These are phyloP conservation scores for Nidula microcarpa DNA, from an alignment of 768 basidiomycete species.

Conservation along the genomic window DNA sequence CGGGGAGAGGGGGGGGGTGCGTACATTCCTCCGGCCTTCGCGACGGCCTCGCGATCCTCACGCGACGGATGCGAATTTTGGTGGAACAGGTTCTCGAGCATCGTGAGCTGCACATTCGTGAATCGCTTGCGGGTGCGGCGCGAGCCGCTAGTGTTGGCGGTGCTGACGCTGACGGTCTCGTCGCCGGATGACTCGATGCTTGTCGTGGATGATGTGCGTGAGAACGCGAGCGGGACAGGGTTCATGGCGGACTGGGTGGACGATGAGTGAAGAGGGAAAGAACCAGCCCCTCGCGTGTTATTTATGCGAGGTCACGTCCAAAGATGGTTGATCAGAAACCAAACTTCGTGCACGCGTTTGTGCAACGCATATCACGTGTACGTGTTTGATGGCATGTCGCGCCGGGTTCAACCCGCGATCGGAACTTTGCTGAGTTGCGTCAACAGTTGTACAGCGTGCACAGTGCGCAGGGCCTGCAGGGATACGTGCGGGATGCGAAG, in stretches of 20 bases:
- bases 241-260: constrained; percentile 5
- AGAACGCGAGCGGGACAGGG: constrained; percentile 24
- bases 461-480: too few species aligned
- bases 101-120: constrained; percentile 61
- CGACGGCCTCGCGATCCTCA: constrained; percentile 64
- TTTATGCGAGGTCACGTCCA: constrained; percentile 16
- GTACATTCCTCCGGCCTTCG: constrained; percentile 61
- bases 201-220: constrained; percentile 52
- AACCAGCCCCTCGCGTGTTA: constrained; percentile 8
- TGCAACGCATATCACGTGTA: constrained; percentile 1
- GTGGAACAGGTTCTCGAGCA: constrained; percentile 74
- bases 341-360: constrained; percentile 1
- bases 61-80: constrained; percentile 72
- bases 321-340: constrained; percentile 1
- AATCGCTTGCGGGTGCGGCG: constrained; percentile 72
- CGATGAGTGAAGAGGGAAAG: constrained; percentile 6
- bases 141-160: constrained; percentile 23
- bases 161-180: constrained; percentile 34
- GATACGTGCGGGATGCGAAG: too few species aligned
- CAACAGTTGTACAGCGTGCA: too few species aligned
- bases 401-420: background rate
- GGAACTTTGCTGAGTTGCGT: too few species aligned
- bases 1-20: constrained; percentile 16
- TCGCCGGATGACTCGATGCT: constrained; percentile 48
- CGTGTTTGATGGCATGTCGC: background rate